These are phyloP conservation scores for Xylariales sp. DNA, from an alignment of 2,329 filamentous ascomycete species.

Conservation along the genomic window DNA sequence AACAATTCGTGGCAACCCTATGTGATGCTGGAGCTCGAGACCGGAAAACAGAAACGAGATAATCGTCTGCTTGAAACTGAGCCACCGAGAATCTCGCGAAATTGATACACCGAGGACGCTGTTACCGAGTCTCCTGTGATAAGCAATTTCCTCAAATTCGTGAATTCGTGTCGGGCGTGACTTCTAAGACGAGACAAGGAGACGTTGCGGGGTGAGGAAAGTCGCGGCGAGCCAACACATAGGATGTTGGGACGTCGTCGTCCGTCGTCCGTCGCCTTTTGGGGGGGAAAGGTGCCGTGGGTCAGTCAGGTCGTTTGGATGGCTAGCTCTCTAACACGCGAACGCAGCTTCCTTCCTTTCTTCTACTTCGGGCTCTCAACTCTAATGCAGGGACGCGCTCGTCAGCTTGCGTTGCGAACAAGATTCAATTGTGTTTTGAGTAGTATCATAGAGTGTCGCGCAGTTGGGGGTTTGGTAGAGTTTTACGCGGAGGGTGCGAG, in stretches of 20 bases:
- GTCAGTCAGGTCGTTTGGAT: constrained; percentile 8
- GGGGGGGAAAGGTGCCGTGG: too few species aligned
- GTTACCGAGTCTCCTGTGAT: background rate
- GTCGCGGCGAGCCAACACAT: constrained; percentile 1
- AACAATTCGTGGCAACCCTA: too few species aligned
- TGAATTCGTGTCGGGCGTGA: background rate
- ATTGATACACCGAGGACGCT: too few species aligned
- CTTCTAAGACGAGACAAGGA: background rate
- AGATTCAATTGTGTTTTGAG: constrained; percentile 8
- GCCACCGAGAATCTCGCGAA: too few species aligned
- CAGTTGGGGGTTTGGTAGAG: constrained; percentile 12
- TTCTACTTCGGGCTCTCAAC: constrained; percentile 15
- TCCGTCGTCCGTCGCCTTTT: too few species aligned
- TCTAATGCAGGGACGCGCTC: constrained; percentile 21
- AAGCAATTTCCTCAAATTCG: background rate
- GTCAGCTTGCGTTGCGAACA: constrained; percentile 19
- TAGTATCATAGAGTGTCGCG: constrained; percentile 6
- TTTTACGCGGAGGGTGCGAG: constrained; percentile 14
- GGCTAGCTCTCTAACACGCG: constrained; percentile 6
- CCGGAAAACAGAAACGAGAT: too few species aligned
- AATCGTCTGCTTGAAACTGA: too few species aligned
- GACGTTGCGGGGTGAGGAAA: background rate
- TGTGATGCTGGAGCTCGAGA: too few species aligned
- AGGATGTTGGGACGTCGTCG: too few species aligned
- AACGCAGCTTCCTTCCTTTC: background rate